Conservation (phyloP, 495 filamentous ascomycete genomes). For the Cercophora samala region DNA sequence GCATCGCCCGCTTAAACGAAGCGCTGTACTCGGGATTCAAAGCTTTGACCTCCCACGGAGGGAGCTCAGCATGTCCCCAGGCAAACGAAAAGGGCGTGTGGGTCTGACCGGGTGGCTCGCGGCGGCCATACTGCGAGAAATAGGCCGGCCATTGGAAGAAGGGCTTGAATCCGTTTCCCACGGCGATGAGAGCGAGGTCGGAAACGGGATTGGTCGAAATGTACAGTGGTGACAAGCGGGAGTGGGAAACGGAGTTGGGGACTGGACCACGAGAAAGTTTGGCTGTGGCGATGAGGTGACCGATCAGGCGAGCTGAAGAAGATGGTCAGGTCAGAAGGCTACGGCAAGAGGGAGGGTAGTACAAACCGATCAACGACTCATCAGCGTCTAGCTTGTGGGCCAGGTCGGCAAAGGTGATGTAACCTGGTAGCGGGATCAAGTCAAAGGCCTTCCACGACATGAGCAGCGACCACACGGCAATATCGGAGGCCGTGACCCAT, state of each 20-base stretch:
- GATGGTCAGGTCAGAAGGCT: not conserved
- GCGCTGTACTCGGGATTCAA: slow-evolving; percentile 23
- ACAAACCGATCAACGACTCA: slow-evolving; percentile 28
- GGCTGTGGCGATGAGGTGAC: slow-evolving; percentile 22
- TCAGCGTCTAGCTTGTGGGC: slow-evolving; percentile 25
- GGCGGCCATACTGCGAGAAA: slow-evolving; percentile 25
- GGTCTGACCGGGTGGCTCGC: slow-evolving; percentile 19
- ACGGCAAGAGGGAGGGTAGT: not conserved
- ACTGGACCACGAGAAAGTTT: slow-evolving; percentile 16
- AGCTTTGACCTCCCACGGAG: slow-evolving; percentile 34
- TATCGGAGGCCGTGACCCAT: slow-evolving; percentile 26
- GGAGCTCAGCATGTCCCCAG: slow-evolving; percentile 29
- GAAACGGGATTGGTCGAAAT: slow-evolving; percentile 16
- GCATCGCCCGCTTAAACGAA: slow-evolving; percentile 25
- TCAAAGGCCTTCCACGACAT: slow-evolving; percentile 35
- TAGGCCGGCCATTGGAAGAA: slow-evolving; percentile 29
- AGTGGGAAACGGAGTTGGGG: slow-evolving; percentile 24
- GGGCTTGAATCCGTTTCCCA: slow-evolving; percentile 31
- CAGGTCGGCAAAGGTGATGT: slow-evolving; percentile 30
- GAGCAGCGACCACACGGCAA: slow-evolving; percentile 29
- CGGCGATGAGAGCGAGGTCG: slow-evolving; percentile 20
- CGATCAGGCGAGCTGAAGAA: slow-evolving; percentile 24
- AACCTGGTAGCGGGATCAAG: slow-evolving; percentile 28
- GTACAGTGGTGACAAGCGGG: slow-evolving; percentile 28
- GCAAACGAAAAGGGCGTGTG: slow-evolving; percentile 29